Conservation (phyloP, 179 eudicot genomes). For the Beta lomatogona region DNA sequence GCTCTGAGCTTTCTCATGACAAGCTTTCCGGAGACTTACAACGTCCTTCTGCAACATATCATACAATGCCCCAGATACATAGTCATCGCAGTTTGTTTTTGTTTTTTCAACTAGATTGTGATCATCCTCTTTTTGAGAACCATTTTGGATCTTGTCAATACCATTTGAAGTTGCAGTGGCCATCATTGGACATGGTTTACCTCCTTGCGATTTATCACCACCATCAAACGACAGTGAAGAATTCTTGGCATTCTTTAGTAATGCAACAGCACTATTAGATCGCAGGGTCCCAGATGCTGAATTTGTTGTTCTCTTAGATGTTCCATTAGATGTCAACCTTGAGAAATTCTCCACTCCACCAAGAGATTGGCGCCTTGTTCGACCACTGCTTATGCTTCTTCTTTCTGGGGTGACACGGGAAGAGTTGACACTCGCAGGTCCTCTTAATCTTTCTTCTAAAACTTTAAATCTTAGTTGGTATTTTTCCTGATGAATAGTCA, state of each 20-base stretch:
- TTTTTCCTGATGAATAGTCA: conserved; percentile 53
- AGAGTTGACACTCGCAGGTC: conserved; percentile 37
- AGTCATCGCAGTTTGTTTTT: conserved; percentile 47
- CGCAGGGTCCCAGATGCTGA: conserved; percentile 38
- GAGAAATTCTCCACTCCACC: conserved; percentile 65
- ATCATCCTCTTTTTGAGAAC: conserved; percentile 36
- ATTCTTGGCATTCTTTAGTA: conserved; percentile 44
- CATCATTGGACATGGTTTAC: conserved; percentile 26
- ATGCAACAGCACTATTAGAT: conserved; percentile 34
- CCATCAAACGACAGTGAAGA: conserved; percentile 52
- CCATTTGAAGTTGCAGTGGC: conserved; percentile 25
- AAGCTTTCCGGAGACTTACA: conserved; percentile 54
- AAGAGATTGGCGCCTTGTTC: conserved; percentile 61
- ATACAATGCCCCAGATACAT: conserved; percentile 66
- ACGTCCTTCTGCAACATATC: conserved; percentile 79
- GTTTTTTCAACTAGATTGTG: conserved; percentile 33
- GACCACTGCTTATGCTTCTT: conserved; percentile 60
- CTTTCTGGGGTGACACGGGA: conserved; percentile 44
- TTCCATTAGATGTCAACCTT: conserved; percentile 55
- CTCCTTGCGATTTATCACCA: conserved; percentile 38
- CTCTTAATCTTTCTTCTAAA: conserved; percentile 72
- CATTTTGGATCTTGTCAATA: conserved; percentile 29
- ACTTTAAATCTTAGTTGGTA: conserved; percentile 82
- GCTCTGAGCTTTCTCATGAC: conserved; percentile 68
- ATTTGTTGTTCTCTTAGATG: conserved; percentile 43